These are phyloP conservation scores for Ogataea kodamae DNA, from an alignment of 805 yeast genomes.

Conservation along the genomic window DNA sequence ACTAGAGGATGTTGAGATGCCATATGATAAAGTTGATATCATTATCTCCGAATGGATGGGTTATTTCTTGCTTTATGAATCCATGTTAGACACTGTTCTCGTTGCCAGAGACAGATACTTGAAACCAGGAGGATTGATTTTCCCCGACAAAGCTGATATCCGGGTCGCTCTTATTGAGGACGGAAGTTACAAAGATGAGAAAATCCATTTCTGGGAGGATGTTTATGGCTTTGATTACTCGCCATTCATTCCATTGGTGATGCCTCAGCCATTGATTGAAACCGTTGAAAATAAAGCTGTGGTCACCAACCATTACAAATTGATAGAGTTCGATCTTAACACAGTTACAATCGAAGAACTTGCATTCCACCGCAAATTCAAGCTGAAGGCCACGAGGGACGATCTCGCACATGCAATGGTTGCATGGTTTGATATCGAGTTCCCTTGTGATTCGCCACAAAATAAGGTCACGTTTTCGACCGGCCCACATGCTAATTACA, in stretches of 20 bases:
- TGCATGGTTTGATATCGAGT: constrained; percentile 93
- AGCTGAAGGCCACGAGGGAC: constrained; percentile 67
- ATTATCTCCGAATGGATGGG: constrained; percentile 99
- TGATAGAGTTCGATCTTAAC: constrained; percentile 84
- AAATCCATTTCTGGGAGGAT: constrained; percentile 91
- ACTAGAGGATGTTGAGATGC: constrained; percentile 86
- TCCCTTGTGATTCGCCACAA: constrained; percentile 56
- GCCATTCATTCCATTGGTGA: constrained; percentile 81
- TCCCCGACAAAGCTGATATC: constrained; percentile 92
- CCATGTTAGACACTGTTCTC: constrained; percentile 95
- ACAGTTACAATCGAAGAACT: constrained; percentile 81
- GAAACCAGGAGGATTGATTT: constrained; percentile 78
- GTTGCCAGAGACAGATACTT: constrained; percentile 90
- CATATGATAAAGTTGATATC: constrained; percentile 86
- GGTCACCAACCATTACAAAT: constrained; percentile 64
- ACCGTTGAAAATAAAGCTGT: constrained; percentile 77
- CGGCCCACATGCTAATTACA: constrained; percentile 90
- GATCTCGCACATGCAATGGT: constrained; percentile 86
- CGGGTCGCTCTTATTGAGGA: constrained; percentile 92
- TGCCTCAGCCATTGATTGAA: constrained; percentile 94
- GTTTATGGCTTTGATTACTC: constrained; percentile 96
- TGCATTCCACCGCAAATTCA: constrained; percentile 69
- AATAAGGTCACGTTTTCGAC: constrained; percentile 78
- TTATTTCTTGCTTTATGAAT: constrained; percentile 89
- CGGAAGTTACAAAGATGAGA: constrained; percentile 85